Percentiles rank a stretch among this genome's conserved stretches.
These are phyloP conservation scores for Thalassiosira livingstoniorum DNA, from an alignment of 352 stramenopile genomes.

Conservation along the genomic window DNA sequence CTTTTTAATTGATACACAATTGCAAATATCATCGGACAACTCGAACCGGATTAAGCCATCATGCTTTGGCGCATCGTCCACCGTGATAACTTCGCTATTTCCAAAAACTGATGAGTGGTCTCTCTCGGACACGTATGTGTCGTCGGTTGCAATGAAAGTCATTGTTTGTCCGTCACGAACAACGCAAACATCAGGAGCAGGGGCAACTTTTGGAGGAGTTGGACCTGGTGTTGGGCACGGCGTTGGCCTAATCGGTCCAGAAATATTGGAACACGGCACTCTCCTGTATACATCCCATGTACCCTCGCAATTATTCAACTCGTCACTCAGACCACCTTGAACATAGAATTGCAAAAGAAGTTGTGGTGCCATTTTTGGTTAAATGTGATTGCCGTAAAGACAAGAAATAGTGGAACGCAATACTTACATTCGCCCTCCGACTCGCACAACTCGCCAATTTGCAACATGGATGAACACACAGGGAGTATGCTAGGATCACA, in stretches of 20 bases:
- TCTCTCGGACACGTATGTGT: conserved; percentile 15
- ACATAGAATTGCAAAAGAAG: conserved; percentile 5
- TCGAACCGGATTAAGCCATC: conserved; percentile 23
- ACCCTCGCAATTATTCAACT: conserved; percentile 41
- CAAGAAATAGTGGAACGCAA: no score
- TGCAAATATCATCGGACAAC: conserved; percentile 23
- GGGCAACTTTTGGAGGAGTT: background rate
- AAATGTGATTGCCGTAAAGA: no score
- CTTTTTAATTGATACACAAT: conserved; percentile 32
- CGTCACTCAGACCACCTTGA: conserved; percentile 21
- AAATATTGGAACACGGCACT: conserved; percentile 5
- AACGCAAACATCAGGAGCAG: conserved; percentile 1
- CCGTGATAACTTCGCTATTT: conserved; percentile 22
- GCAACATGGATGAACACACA: conserved; percentile 15
- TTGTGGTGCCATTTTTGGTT: no score
- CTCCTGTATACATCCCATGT: conserved; percentile 36
- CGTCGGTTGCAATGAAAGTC: conserved; percentile 6
- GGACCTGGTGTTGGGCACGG: background rate
- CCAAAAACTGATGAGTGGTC: background rate
- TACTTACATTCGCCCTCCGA: conserved; percentile 43
- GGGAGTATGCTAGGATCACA: conserved; percentile 31
- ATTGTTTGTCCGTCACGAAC: conserved; percentile 11
- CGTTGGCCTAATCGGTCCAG: background rate
- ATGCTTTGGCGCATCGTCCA: conserved; percentile 21
- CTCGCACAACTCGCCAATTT: conserved; percentile 23